Percentiles rank a stretch among this genome's conserved stretches.
Conservation (phyloP, 2,329 filamentous ascomycete species). For the Phialophora tarda region DNA sequence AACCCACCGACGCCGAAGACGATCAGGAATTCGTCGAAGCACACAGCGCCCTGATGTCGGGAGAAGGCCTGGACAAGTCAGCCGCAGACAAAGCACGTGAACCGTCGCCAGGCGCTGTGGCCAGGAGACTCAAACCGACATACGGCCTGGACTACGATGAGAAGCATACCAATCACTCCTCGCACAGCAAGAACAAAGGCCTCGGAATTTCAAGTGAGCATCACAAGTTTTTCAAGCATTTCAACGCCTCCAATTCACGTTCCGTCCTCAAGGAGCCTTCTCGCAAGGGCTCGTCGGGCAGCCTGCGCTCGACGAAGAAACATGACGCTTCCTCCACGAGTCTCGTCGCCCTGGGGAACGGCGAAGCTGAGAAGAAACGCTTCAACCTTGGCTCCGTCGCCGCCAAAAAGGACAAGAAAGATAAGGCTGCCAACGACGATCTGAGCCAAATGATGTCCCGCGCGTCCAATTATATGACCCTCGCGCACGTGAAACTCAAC, state of each 20-base stretch:
- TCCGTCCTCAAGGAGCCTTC: conserved; percentile 26
- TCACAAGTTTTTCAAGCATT: conserved; percentile 38
- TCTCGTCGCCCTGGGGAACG: conserved; percentile 28
- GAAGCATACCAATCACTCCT: conserved; percentile 19
- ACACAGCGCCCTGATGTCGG: conserved; percentile 44
- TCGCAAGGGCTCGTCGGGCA: conserved; percentile 43
- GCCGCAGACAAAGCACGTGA: conserved; percentile 56
- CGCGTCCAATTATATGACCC: conserved; percentile 96
- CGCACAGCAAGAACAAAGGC: conserved; percentile 31
- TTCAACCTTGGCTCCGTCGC: conserved; percentile 49
- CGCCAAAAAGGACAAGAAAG: conserved; percentile 59
- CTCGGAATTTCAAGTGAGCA: conserved; percentile 34
- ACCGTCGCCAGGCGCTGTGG: conserved; percentile 74
- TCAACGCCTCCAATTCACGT: conserved; percentile 32
- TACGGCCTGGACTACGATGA: conserved; percentile 48
- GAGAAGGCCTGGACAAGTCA: conserved; percentile 36
- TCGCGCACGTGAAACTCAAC: conserved; percentile 92
- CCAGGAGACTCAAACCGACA: conserved; percentile 82
- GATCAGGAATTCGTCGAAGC: conserved; percentile 57
- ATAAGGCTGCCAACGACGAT: conserved; percentile 75
- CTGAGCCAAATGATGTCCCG: conserved; percentile 95
- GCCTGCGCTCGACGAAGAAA: conserved; percentile 45
- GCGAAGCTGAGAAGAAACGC: conserved; percentile 53
- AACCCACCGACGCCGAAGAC: conserved; percentile 51
- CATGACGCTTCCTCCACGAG: conserved; percentile 40